Evolutionary conservation across 1,284 basidiomycete genomes (phyloP).

Genomic region (Vanrija sp.): DNA sequence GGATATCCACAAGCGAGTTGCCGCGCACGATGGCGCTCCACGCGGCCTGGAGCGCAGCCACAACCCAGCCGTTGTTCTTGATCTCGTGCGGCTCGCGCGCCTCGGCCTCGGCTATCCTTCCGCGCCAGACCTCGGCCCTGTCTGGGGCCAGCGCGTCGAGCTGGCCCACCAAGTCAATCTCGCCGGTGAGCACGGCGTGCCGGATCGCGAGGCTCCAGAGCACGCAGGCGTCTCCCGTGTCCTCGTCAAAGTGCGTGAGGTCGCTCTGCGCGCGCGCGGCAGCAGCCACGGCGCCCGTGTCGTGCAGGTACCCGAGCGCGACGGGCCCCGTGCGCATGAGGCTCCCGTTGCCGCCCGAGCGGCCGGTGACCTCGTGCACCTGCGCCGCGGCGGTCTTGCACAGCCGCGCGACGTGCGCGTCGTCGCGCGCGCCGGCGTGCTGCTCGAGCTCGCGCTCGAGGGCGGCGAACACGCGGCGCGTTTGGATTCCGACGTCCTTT

Average conservation of each 20-base stretch:
- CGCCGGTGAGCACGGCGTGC: slow-evolving; percentile 1
- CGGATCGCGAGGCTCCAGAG: slow-evolving; percentile 5
- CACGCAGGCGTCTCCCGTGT: slow-evolving; percentile 3
- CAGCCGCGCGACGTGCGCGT: not conserved
- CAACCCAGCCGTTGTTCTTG: slow-evolving; percentile 4
- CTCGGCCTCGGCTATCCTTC: not conserved
- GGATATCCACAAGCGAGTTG: not conserved
- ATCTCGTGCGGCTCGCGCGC: not conserved
- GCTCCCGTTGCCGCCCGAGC: slow-evolving; percentile 1
- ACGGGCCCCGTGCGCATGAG: slow-evolving; percentile 8
- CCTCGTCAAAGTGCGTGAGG: slow-evolving; percentile 3
- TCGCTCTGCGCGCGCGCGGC: not conserved
- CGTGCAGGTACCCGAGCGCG: not conserved
- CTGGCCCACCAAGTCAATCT: not conserved
- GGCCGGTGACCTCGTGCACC: not conserved
- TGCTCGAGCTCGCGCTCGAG: slow-evolving; percentile 4
- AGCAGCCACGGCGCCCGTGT: not conserved
- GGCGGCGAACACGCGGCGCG: not conserved
- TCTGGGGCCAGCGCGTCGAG: not conserved
- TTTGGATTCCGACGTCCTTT: slow-evolving; percentile 4
- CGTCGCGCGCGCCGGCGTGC: not conserved
- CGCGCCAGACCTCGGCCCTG: not conserved
- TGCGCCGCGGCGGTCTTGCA: not conserved
- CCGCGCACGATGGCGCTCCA: not conserved
- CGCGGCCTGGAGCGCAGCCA: slow-evolving; percentile 3